phyloP scores from a whole-genome alignment of 805 yeast species.

The Starmerella davenportii region DNA sequence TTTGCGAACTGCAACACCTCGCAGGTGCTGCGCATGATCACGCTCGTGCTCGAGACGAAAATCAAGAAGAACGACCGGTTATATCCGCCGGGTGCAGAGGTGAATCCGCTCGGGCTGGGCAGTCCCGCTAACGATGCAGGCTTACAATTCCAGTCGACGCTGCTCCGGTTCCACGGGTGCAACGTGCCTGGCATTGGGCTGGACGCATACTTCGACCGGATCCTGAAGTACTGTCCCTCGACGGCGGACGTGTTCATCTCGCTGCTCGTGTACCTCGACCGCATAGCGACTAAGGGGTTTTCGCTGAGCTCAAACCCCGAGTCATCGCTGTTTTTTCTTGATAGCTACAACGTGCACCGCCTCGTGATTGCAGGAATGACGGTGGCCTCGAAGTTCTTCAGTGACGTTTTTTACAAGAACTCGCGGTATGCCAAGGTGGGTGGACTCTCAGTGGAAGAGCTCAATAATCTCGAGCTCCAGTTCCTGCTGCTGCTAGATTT shows the following conservation, averaged over 20 bases:
- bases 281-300: slow-evolving; percentile 62
- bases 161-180: slow-evolving; percentile 85
- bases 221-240: slow-evolving; percentile 93
- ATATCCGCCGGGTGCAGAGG: slow-evolving; percentile 37
- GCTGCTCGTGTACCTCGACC: slow-evolving; percentile 78
- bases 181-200: slow-evolving; percentile 90
- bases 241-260: slow-evolving; percentile 91
- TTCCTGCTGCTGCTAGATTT: slow-evolving; percentile 72
- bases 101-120: not conserved
- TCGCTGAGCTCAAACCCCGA: slow-evolving; percentile 5
- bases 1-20: slow-evolving; percentile 53
- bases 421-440: slow-evolving; percentile 92
- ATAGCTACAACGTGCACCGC: slow-evolving; percentile 86
- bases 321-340: slow-evolving; percentile 61
- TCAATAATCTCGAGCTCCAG: slow-evolving; percentile 82
- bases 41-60: not conserved
- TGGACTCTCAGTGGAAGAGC: slow-evolving; percentile 41
- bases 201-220: slow-evolving; percentile 75
- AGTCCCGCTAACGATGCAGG: not conserved
- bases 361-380: slow-evolving; percentile 87
- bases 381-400: slow-evolving; percentile 55
- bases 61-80: slow-evolving; percentile 58
- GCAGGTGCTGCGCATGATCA: slow-evolving; percentile 54
- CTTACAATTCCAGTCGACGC: slow-evolving; percentile 19
- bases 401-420: slow-evolving; percentile 88